Conservation (phyloP, 2,329 filamentous ascomycete genomes). For the Xylariaceae sp. region DNA sequence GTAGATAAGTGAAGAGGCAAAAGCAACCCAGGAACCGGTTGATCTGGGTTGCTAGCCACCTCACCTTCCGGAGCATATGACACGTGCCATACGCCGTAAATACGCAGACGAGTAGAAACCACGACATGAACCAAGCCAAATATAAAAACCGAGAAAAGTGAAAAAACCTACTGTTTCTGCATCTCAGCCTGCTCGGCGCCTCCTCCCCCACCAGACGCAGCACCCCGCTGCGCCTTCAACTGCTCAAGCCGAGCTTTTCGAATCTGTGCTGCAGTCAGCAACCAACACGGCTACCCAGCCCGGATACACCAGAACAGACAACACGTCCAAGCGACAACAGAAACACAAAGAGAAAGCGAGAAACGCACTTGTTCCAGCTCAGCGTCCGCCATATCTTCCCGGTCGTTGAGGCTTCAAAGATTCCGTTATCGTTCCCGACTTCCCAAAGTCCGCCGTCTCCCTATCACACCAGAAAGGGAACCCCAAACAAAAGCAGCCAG, state of each 20-base stretch:
- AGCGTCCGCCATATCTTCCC: conserved; percentile 37
- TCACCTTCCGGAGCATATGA: no score
- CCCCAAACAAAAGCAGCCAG: no score
- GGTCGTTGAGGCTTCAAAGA: background rate
- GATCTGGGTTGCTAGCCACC: no score
- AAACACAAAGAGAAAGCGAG: background rate
- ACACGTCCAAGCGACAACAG: background rate
- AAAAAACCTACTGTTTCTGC: conserved; percentile 54
- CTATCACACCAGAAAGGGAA: background rate
- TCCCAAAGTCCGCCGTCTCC: no score
- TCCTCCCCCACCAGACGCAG: conserved; percentile 42
- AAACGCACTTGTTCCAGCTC: conserved; percentile 36
- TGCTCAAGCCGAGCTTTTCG: conserved; percentile 88
- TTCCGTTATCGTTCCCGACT: background rate
- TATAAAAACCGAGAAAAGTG: background rate
- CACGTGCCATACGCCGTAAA: no score
- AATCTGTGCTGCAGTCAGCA: conserved; percentile 54
- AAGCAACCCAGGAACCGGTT: background rate
- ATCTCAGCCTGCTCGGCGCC: conserved; percentile 53
- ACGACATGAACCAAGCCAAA: no score
- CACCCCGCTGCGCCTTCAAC: conserved; percentile 69
- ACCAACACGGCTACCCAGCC: no score
- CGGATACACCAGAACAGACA: no score
- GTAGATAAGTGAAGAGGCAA: background rate
- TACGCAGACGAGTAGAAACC: no score